Evolutionary conservation across 306 rosid genomes (phyloP).

Genomic region (Pyrus communis): DNA sequence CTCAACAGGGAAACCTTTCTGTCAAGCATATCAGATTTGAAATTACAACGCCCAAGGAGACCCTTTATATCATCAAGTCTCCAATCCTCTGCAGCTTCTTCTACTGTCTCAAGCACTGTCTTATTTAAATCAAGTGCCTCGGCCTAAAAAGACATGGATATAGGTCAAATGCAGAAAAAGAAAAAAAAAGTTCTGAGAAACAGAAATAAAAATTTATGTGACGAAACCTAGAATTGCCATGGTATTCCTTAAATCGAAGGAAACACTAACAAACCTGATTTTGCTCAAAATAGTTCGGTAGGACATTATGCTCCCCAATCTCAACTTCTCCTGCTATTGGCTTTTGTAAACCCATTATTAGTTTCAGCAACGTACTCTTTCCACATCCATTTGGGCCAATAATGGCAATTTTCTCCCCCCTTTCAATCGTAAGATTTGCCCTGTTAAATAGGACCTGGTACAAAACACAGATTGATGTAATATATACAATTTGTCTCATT

Average conservation of each 20-base stretch:
- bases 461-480: slow-evolving; percentile 21
- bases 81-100: slow-evolving; percentile 96
- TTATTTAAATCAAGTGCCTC: slow-evolving; percentile 93
- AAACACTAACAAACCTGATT: slow-evolving; percentile 59
- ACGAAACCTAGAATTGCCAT: background rate
- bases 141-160: slow-evolving; percentile 47
- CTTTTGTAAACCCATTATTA: slow-evolving; percentile 83
- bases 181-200: background rate
- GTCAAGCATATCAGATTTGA: slow-evolving; percentile 92
- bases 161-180: slow-evolving; percentile 19
- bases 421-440: slow-evolving; percentile 85
- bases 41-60: slow-evolving; percentile 98
- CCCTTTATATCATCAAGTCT: slow-evolving; percentile 90
- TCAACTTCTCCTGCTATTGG: slow-evolving; percentile 69
- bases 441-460: slow-evolving; percentile 62
- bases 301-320: slow-evolving; percentile 89
- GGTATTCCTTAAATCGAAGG: slow-evolving; percentile 1
- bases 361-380: slow-evolving; percentile 89
- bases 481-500: slow-evolving; percentile 5
- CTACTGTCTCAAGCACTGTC: slow-evolving; percentile 88
- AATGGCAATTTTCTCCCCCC: slow-evolving; percentile 92
- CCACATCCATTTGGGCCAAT: slow-evolving; percentile 99
- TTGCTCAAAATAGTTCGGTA: slow-evolving; percentile 97
- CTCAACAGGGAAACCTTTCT: slow-evolving; percentile 86
- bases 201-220: background rate